Percentiles rank a stretch among this genome's conserved stretches.
phyloP scores from a whole-genome alignment of 2,329 filamentous ascomycete species.

The Verticillium albo-atrum region DNA sequence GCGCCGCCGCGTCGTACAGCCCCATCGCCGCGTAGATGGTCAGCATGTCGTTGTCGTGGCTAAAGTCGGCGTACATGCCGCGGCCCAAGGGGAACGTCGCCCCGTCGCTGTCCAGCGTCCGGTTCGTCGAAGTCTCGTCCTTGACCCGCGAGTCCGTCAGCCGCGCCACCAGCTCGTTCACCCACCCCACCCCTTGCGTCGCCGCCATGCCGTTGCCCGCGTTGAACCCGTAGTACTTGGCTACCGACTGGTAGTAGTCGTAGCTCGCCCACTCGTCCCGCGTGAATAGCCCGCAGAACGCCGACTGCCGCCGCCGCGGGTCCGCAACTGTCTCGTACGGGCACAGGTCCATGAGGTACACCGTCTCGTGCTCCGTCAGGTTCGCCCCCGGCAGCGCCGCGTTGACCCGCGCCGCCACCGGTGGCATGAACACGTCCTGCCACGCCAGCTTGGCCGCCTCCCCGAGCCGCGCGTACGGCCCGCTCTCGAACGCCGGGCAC shows the following conservation, averaged over 20 bases:
- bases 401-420: constrained; percentile 68
- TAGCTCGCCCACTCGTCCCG: constrained; percentile 70
- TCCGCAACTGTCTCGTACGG: constrained; percentile 77
- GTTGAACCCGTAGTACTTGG: constrained; percentile 81
- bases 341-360: constrained; percentile 84
- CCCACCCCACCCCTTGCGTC: constrained; percentile 82
- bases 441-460: constrained; percentile 51
- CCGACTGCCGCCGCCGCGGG: constrained; percentile 50
- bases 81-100: constrained; percentile 69
- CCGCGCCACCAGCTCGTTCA: constrained; percentile 81
- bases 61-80: constrained; percentile 80
- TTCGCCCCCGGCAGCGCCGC: constrained; percentile 62
- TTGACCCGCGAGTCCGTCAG: constrained; percentile 64
- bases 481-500: constrained; percentile 67
- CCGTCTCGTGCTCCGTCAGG: constrained; percentile 56
- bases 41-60: constrained; percentile 85
- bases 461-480: constrained; percentile 43
- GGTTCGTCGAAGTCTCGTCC: constrained; percentile 73
- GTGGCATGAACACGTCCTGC: constrained; percentile 57
- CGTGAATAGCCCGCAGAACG: constrained; percentile 75
- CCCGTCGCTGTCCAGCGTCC: constrained; percentile 64
- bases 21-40: constrained; percentile 73
- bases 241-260: constrained; percentile 74
- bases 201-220: constrained; percentile 74
- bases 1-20: constrained; percentile 62